These are phyloP conservation scores for Aureobasidium sp. DNA, from an alignment of 2,329 filamentous ascomycete species.

Conservation along the genomic window DNA sequence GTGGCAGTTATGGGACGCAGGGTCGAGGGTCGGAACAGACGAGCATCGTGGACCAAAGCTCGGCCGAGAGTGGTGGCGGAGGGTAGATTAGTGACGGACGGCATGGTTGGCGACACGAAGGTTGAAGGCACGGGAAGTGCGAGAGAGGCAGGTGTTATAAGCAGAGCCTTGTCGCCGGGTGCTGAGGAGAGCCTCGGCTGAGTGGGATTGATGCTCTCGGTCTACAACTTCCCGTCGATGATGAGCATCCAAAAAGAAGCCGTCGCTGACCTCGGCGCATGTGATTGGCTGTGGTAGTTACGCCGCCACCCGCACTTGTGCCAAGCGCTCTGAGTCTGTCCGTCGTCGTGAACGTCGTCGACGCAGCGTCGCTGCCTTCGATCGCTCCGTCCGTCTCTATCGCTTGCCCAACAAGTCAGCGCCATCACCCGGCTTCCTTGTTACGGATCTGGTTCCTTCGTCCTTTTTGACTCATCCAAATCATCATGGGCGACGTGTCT, in stretches of 20 bases:
- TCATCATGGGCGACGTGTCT: slow-evolving; percentile 76
- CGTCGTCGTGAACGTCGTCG: not conserved
- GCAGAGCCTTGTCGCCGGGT: not conserved
- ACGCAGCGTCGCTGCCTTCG: not conserved
- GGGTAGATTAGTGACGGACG: not conserved
- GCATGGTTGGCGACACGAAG: not conserved
- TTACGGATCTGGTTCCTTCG: slow-evolving; percentile 4
- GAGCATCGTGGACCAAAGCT: slow-evolving; percentile 5
- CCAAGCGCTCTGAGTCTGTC: not conserved
- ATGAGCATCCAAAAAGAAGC: not conserved
- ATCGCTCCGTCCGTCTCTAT: not conserved
- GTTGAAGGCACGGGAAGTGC: too few relatives aligned
- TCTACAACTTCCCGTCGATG: not conserved
- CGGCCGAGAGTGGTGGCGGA: slow-evolving; percentile 4
- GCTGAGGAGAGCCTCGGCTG: slow-evolving; percentile 6
- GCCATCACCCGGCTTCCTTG: not conserved
- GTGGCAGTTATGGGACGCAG: slow-evolving; percentile 13
- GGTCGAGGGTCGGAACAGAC: not conserved
- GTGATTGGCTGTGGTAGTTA: not conserved
- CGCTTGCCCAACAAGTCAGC: not conserved
- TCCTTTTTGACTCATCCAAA: not conserved
- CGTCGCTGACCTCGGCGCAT: not conserved
- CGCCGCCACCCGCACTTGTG: not conserved
- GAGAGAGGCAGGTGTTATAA: not conserved
- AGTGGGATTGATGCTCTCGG: not conserved